Evolutionary conservation across 2,329 filamentous ascomycete genomes (phyloP), one percentile per base, ranked within the genome.

Genomic region (Incumbomyces lentus): DNA sequence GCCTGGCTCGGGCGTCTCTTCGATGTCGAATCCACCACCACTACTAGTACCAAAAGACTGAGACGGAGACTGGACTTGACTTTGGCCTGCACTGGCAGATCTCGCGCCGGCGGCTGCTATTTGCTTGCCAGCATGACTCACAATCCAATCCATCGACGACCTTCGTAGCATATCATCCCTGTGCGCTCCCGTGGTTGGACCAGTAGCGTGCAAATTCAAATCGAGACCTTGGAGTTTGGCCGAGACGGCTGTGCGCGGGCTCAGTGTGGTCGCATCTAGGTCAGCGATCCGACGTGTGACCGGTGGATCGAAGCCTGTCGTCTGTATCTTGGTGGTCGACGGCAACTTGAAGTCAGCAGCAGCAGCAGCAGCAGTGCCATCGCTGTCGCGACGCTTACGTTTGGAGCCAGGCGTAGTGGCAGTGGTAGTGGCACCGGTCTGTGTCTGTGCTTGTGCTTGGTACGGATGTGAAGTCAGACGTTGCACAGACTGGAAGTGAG

Each of bases 241-340:
- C 33, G 42, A 37, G n/a, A 45, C 42, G 2, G 33, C 18, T 14
- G 42, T 45, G 13, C 42, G 33, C 14, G 42, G 42, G 22, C 42
- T 45, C 8, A 30, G 8, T 11, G 8, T 32, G 3, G 37, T 33
- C 12, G 17, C 42, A 37, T 30, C 17, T 3, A 14, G 11, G 29
- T 42, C 40, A 18, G 14, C 30, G 18, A 36, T 17, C 16, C 34
- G n/a, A 19, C 34, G 42, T 26, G 3, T 22, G 13, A n/a, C 26
- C 31, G 33, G 16, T 30, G 34, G 16, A 5, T 37, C 42, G 19
- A 45, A 11, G 4, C 42, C 42, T 30, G 33, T 38, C 12, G 42
- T 45, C 26, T 45, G 42, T 17, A 45, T 10, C 12, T 12, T 8
- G 11, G 34, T 31, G 4, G 22, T 26, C n/a, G 33, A 33, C 31